Evolutionary conservation across 495 filamentous ascomycete species (phyloP).

Genomic region (Aspergillus sclerotioniger): DNA sequence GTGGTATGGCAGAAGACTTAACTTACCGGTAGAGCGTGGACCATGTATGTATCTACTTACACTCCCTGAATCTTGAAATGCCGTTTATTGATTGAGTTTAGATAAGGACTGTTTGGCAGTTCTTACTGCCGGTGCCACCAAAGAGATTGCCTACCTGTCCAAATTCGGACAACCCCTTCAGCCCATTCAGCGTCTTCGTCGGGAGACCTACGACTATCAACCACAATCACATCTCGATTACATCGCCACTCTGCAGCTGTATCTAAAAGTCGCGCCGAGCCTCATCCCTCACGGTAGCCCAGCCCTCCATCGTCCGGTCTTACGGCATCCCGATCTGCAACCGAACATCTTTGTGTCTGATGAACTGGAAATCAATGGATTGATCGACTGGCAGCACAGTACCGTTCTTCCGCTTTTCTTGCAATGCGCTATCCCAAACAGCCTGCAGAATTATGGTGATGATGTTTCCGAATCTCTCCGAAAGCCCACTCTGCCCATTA

Average conservation of each 20-base stretch:
- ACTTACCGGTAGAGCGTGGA: slow-evolving; percentile 18
- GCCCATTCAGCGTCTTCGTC: slow-evolving; percentile 19
- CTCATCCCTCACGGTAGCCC: slow-evolving; percentile 4
- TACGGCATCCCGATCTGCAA: slow-evolving; percentile 27
- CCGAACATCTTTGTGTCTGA: slow-evolving; percentile 23
- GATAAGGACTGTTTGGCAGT: slow-evolving; percentile 13
- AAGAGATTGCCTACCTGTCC: slow-evolving; percentile 19
- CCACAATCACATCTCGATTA: slow-evolving; percentile 16
- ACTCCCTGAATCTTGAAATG: too few relatives aligned
- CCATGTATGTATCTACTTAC: slow-evolving; percentile 18
- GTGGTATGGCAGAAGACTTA: slow-evolving; percentile 20
- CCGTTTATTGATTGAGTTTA: background rate
- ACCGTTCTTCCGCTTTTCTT: slow-evolving; percentile 21
- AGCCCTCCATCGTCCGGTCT: slow-evolving; percentile 10
- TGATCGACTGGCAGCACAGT: slow-evolving; percentile 27
- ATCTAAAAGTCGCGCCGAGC: slow-evolving; percentile 18
- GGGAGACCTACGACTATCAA: slow-evolving; percentile 21
- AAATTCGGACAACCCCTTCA: slow-evolving; percentile 18
- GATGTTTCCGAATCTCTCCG: slow-evolving; percentile 23
- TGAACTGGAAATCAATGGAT: slow-evolving; percentile 14
- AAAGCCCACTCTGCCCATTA: slow-evolving; percentile 16
- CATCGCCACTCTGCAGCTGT: slow-evolving; percentile 13
- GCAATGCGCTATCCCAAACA: slow-evolving; percentile 19
- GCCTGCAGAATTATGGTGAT: slow-evolving; percentile 26
- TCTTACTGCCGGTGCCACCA: slow-evolving; percentile 15